Base-by-base conservation (phyloP, 192 early-diverging fungal genomes). In the Coemansia sp. region DNA sequence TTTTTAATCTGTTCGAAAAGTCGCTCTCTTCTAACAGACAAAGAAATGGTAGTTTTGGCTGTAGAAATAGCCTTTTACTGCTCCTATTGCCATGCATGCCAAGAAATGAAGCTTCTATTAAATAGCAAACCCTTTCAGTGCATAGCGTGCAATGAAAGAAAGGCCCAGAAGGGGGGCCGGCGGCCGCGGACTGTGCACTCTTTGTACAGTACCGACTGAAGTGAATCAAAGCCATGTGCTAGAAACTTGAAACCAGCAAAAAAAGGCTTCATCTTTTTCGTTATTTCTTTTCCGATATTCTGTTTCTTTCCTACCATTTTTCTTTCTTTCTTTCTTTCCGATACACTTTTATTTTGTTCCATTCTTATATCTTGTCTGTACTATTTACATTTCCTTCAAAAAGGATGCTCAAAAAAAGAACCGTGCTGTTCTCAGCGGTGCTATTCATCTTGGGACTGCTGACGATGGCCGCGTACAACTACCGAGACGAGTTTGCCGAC, bases 401-500 rank as follows among this genome's bases (percentile, higher is more conserved):
- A 19, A 46, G 20, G 23, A 80, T 80, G 77, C 13, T 75, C 25
- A 80, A 71, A 61, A 50, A 66, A 60, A 50, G 53, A 52, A 58
- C 72, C 17, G 38, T 71, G 9, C n/a, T 75, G 35, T 62, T 71
- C 22, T 46, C 59, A 13, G 34, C 74, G 36, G 41, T 54, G 20
- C 59, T 80, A 17, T 59, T 40, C 3, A 48, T 36, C 11, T n/a
- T 80, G 48, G 69, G 66, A 13, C 56, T 80, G 8, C 32, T 80
- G 13, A 61, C 69, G 34, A 64, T 71, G 22, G 66, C 77, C 3
- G 69, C 50, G 5, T 71, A 69, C 63, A 64, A 61, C 35, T 66
- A 80, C 66, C 72, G 77, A 20, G 73, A 74, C 22, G 73, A 80
- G 25, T 71, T 80, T 20, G 58, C 35, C 2, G 69, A 74, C 77